Conservation (phyloP, 805 yeast genomes). For the Candida boidinii region DNA sequence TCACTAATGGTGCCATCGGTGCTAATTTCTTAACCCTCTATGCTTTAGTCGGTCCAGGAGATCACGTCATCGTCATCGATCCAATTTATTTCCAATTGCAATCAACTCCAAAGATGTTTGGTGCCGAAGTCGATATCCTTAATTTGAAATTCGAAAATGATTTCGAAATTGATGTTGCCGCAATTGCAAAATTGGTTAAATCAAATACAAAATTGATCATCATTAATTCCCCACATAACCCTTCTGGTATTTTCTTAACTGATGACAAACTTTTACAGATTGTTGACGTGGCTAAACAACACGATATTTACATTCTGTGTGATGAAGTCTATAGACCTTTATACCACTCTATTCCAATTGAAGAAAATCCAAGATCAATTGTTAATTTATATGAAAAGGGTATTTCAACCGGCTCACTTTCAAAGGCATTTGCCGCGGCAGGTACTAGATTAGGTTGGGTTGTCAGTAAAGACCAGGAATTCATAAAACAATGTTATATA, state of each 20-base stretch:
- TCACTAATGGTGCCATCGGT: conserved; percentile 50
- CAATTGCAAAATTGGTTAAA: conserved; percentile 22
- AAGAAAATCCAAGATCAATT: conserved; percentile 27
- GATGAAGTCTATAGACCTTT: conserved; percentile 52
- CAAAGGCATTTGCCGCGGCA: conserved; percentile 47
- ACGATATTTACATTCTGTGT: conserved; percentile 29
- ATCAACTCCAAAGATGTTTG: conserved; percentile 39
- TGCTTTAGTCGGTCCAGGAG: conserved; percentile 33
- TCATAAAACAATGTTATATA: conserved; percentile 25
- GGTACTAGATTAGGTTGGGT: conserved; percentile 50
- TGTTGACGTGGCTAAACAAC: conserved; percentile 27
- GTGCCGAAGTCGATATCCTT: conserved; percentile 30
- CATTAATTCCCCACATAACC: conserved; percentile 41
- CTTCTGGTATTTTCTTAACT: conserved; percentile 35
- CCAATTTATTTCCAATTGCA: conserved; percentile 44
- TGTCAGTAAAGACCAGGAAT: conserved; percentile 24
- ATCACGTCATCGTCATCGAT: conserved; percentile 37
- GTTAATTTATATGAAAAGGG: conserved; percentile 33
- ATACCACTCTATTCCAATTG: conserved; percentile 29
- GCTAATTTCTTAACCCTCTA: conserved; percentile 41
- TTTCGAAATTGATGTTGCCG: conserved; percentile 28
- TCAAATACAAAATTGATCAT: conserved; percentile 33
- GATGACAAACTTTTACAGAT: conserved; percentile 25
- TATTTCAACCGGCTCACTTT: conserved; percentile 40
- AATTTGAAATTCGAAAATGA: conserved; percentile 24